Base-by-base conservation (phyloP, 352 stramenopile genomes). In the Sclerospora graminicola region DNA sequence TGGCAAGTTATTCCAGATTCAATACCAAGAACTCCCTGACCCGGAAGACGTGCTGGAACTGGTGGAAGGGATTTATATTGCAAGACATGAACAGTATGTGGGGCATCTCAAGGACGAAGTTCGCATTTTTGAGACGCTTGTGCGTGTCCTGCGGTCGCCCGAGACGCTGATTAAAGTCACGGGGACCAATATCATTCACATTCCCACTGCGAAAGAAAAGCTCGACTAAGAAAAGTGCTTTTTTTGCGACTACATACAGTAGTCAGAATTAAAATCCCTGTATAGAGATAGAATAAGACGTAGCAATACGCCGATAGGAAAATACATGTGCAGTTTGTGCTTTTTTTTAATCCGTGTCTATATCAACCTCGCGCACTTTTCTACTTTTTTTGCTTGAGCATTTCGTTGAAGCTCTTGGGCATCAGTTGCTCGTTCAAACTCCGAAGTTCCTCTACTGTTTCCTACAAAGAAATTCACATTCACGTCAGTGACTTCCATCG, bases 21-120 rank as follows among this genome's bases (percentile, higher is more conserved):
- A 90, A 48, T 91, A 91, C 54, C 48, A 63, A 10, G 82, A 94
- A 39, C 56, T 94, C 8, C 82, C 82, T 0, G 81, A 91, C 32
- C 80, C 82, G 0, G 69, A 85, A 11, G 79, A 91, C 37, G 71
- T 94, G 29, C 52, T 94, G 26, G 82, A 94, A 57, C 69, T 94
- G 24, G 72, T 91, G 7, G 79, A 94, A 51, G 82, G 82, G 15
- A 87, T 94, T 41, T 94, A 94, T 60, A 91, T 94, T 30, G 82
- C 80, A 26, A 64, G 82, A 18, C 55, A 76, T 7, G 79, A 91
- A 49, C 66, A 81, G 6, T 94, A 94, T 36, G 73, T 94, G 16
- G 82, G 82, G 4, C 82, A 94, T 54, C 37, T 94, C 13, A 90
- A 90, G 39, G 82, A 94, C 44, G 82, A 94, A 66, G 75, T 90